phyloP scores from a whole-genome alignment of 1,284 basidiomycete species.

The Cystodermella granulosa region DNA sequence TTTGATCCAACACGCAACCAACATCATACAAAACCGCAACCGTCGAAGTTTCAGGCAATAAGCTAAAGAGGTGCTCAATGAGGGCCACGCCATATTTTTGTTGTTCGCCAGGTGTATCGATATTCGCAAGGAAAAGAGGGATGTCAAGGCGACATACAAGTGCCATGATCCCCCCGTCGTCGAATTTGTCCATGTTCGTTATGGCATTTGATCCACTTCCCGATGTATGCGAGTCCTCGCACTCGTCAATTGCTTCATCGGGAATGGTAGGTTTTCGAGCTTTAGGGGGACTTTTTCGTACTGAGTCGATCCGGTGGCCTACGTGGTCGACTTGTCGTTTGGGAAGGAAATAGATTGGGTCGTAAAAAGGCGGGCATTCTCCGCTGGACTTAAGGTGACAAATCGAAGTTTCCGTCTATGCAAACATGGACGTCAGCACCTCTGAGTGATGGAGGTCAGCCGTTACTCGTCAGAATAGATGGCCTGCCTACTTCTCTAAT shows the following conservation, averaged over 20 bases:
- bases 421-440: constrained; percentile 28
- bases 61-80: constrained; percentile 26
- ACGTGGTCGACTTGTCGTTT: constrained; percentile 27
- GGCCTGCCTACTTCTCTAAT: constrained; percentile 15
- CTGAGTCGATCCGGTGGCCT: constrained; percentile 19
- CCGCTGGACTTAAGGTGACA: constrained; percentile 25
- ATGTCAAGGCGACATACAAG: constrained; percentile 40
- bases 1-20: constrained; percentile 37
- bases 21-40: constrained; percentile 37
- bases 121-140: constrained; percentile 36
- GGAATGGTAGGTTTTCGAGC: constrained; percentile 16
- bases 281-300: constrained; percentile 16
- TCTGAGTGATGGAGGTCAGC: constrained; percentile 9
- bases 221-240: constrained; percentile 30
- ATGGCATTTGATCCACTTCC: constrained; percentile 34
- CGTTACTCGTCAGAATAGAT: neutral
- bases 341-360: constrained; percentile 25
- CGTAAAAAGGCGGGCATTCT: constrained; percentile 25
- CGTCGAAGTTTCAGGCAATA: constrained; percentile 29
- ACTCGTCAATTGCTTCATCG: constrained; percentile 32
- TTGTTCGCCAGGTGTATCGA: constrained; percentile 42
- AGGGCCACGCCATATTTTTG: constrained; percentile 37
- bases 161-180: constrained; percentile 31
- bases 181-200: constrained; percentile 13
- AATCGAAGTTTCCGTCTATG: constrained; percentile 31